phyloP scores from a whole-genome alignment of 2,329 filamentous ascomycete species.

The Exophiala phaeomuriformis region DNA sequence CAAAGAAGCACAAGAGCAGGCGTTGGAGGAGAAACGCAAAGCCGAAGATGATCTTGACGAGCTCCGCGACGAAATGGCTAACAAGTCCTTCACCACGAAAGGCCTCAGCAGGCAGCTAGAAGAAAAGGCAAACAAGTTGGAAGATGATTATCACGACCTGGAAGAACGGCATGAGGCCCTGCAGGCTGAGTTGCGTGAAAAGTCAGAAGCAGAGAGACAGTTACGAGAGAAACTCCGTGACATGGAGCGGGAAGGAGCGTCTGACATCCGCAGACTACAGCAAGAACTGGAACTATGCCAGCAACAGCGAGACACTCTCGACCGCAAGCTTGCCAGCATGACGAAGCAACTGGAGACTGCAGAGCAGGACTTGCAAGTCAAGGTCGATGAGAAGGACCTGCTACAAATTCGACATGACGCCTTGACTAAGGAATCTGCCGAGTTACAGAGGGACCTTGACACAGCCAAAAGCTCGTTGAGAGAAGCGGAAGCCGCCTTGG shows the following conservation, averaged over 20 bases:
- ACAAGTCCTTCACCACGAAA: slow-evolving; percentile 70
- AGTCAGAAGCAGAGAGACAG: slow-evolving; percentile 35
- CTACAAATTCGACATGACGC: slow-evolving; percentile 63
- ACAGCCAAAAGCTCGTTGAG: slow-evolving; percentile 39
- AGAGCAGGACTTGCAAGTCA: slow-evolving; percentile 53
- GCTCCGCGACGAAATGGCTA: slow-evolving; percentile 67
- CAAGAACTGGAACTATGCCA: slow-evolving; percentile 40
- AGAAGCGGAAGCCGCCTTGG: slow-evolving; percentile 44
- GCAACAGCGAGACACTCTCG: slow-evolving; percentile 41
- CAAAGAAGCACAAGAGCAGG: slow-evolving; percentile 42
- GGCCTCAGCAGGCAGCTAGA: slow-evolving; percentile 68
- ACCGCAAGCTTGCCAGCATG: slow-evolving; percentile 37
- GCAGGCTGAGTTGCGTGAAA: slow-evolving; percentile 40
- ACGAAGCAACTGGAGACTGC: slow-evolving; percentile 45
- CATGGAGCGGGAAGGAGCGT: slow-evolving; percentile 35
- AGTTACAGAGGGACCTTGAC: slow-evolving; percentile 59
- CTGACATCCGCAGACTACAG: slow-evolving; percentile 34
- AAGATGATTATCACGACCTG: slow-evolving; percentile 55
- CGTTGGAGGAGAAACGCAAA: slow-evolving; percentile 46
- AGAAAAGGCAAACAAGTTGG: slow-evolving; percentile 59
- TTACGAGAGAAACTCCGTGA: slow-evolving; percentile 39
- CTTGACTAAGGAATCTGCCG: slow-evolving; percentile 56
- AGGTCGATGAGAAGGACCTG: slow-evolving; percentile 58
- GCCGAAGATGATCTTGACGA: slow-evolving; percentile 51
- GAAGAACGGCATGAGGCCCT: slow-evolving; percentile 41